phyloP scores from a whole-genome alignment of 805 yeast species.

The Metschnikowia gelsemii region DNA sequence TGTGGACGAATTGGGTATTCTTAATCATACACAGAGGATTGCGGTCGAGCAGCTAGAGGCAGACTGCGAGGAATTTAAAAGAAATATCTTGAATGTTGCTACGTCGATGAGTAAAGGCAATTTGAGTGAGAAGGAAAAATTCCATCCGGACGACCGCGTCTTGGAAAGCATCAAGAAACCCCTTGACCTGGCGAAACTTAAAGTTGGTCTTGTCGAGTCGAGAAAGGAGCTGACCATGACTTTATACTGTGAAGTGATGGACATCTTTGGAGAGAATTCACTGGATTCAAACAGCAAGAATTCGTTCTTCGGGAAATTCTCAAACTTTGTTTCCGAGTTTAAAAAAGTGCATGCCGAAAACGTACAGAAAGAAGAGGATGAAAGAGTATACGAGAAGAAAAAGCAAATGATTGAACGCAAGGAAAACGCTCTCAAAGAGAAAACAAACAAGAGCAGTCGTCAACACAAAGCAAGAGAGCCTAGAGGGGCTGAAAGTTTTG shows the following conservation, averaged over 20 bases:
- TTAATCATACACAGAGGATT: slow-evolving; percentile 62
- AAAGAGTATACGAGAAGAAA: slow-evolving; percentile 42
- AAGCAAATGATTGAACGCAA: slow-evolving; percentile 32
- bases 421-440: slow-evolving; percentile 19
- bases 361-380: slow-evolving; percentile 77
- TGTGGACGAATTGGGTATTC: slow-evolving; percentile 65
- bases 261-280: slow-evolving; percentile 87
- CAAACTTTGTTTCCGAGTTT: slow-evolving; percentile 76
- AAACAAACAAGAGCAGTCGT: slow-evolving; percentile 10
- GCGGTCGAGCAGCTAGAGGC: slow-evolving; percentile 77
- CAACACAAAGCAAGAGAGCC: slow-evolving; percentile 1
- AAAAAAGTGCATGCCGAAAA: slow-evolving; percentile 80
- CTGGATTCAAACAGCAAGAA: slow-evolving; percentile 63
- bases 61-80: slow-evolving; percentile 67
- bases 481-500: neutral
- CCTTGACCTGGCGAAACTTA: slow-evolving; percentile 72
- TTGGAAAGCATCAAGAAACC: slow-evolving; percentile 59
- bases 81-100: slow-evolving; percentile 64
- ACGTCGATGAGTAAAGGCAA: slow-evolving; percentile 79
- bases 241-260: slow-evolving; percentile 72
- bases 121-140: slow-evolving; percentile 68
- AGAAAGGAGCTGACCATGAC: slow-evolving; percentile 61
- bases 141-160: slow-evolving; percentile 84
- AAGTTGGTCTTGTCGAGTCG: slow-evolving; percentile 61
- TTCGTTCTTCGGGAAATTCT: slow-evolving; percentile 74